Evolutionary conservation across 1,139 yeast species (phyloP).

Genomic region (Magnusiomyces suaveolens): DNA sequence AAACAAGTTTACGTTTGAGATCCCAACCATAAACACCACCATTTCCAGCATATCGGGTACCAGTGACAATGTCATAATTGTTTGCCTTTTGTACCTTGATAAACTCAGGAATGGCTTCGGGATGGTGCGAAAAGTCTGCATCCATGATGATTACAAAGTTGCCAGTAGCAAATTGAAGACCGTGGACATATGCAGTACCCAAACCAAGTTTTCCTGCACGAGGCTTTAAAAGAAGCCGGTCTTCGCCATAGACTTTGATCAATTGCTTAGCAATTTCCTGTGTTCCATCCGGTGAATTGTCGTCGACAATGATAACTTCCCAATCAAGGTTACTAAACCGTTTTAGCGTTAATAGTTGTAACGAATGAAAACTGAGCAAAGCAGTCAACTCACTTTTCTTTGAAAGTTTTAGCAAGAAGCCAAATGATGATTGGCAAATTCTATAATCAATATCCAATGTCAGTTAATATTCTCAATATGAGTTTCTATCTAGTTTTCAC

Average conservation of each 20-base stretch:
- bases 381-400: constrained; percentile 32
- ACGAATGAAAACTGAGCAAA: too few species aligned
- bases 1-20: constrained; percentile 66
- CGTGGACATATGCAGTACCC: constrained; percentile 81
- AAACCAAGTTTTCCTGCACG: constrained; percentile 74
- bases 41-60: constrained; percentile 74
- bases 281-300: constrained; percentile 76
- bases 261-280: constrained; percentile 63
- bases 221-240: constrained; percentile 58
- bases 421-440: constrained; percentile 65
- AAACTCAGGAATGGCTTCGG: constrained; percentile 70
- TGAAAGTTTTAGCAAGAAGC: constrained; percentile 63
- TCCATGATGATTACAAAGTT: constrained; percentile 76
- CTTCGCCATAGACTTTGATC: constrained; percentile 51
- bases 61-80: constrained; percentile 72
- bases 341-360: too few species aligned
- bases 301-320: constrained; percentile 76
- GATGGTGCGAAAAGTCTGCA: constrained; percentile 75
- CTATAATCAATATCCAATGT: constrained; percentile 16
- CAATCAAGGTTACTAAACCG: constrained; percentile 46
- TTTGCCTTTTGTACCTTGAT: constrained; percentile 57
- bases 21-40: constrained; percentile 89
- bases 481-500: constrained; percentile 9
- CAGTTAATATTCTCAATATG: not conserved
- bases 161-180: constrained; percentile 62